phyloP scores from a whole-genome alignment of 495 filamentous ascomycete species.

The Collariella sp. region DNA sequence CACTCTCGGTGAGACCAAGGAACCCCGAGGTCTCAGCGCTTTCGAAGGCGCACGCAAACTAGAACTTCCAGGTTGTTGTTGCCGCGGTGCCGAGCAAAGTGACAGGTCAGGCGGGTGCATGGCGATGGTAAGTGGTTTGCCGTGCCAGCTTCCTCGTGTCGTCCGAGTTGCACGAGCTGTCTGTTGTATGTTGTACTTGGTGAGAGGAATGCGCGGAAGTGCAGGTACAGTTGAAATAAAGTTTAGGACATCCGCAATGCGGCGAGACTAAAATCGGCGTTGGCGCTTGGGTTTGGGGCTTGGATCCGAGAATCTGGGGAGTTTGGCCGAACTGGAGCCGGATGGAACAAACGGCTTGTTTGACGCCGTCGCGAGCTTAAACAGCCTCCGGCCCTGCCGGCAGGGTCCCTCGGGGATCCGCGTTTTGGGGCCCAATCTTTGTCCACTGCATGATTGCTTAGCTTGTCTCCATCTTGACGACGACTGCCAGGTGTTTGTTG shows the following conservation, averaged over 20 bases:
- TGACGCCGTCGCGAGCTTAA: constrained; percentile 11
- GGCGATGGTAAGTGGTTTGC: too few species aligned
- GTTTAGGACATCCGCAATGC: constrained; percentile 16
- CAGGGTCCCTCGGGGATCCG: background rate
- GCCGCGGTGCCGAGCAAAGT: too few species aligned
- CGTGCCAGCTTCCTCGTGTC: too few species aligned
- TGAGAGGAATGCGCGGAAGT: background rate
- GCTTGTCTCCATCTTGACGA: background rate
- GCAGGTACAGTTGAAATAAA: constrained; percentile 16
- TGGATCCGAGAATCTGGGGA: constrained; percentile 17
- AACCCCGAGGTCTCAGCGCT: too few species aligned
- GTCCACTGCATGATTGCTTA: background rate
- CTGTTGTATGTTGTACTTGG: background rate
- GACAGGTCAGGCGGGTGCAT: too few species aligned
- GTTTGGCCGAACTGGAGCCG: constrained; percentile 10
- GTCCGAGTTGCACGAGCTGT: background rate
- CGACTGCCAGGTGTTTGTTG: too few species aligned
- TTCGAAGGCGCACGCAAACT: too few species aligned
- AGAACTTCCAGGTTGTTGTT: too few species aligned
- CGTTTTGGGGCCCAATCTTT: background rate
- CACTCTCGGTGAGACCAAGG: too few species aligned
- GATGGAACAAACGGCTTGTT: constrained; percentile 13
- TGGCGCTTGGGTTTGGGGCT: constrained; percentile 18
- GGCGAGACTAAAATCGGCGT: constrained; percentile 19
- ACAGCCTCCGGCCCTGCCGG: background rate